Evolutionary conservation across 345 rosid genomes (phyloP), one percentile per base, ranked within the genome.

Genomic region (Eucalyptus melliodora): DNA sequence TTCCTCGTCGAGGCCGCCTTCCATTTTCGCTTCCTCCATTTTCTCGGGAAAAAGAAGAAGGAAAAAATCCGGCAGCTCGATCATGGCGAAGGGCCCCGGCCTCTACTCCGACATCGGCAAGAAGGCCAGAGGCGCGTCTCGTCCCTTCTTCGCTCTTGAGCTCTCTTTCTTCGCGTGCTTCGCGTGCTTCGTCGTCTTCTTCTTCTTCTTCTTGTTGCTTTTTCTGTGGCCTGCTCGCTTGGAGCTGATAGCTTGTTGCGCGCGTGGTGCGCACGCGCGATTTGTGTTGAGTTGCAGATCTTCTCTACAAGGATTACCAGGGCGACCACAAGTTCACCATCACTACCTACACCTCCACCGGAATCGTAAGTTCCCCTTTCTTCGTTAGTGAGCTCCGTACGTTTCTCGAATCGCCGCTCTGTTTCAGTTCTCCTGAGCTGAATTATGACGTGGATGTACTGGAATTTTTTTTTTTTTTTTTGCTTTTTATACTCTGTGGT

Each of bases 81-180:
- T 92, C 93, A 96, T 96, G 99, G 97, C 89, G 90, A 97, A 97
- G 91, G 99, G 99, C 56, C 99, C 99, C 15, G 99, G 99, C 86
- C 97, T 96, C 88, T 98, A 97, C 95, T 49, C 95, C 85, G 99
- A 97, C 67, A 96, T 98, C 89, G 99, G 99, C 96, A 98, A 97
- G 94, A 96, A 93, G 93, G 97, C 98, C 91, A 92, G 98, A 95
- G 99, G 99, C 96, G 47, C 19, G 69, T 69, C 5, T 9, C n/a
- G 8, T 17, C 77, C 83, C 21, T 53, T 65, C 17, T 10, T 86
- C 23, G 50, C n/a, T 62, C 26, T 65, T 45, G 42, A 8, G 19
- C 40, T 88, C 42, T 65, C 34, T 62, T 12, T 44, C 5, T 19
- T 47, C 31, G 30, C 86, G 31, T 40, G 17, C 42, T n/a, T 27